phyloP scores from a whole-genome alignment of 2,329 filamentous ascomycete genomes.

The Diaporthe sp. region DNA sequence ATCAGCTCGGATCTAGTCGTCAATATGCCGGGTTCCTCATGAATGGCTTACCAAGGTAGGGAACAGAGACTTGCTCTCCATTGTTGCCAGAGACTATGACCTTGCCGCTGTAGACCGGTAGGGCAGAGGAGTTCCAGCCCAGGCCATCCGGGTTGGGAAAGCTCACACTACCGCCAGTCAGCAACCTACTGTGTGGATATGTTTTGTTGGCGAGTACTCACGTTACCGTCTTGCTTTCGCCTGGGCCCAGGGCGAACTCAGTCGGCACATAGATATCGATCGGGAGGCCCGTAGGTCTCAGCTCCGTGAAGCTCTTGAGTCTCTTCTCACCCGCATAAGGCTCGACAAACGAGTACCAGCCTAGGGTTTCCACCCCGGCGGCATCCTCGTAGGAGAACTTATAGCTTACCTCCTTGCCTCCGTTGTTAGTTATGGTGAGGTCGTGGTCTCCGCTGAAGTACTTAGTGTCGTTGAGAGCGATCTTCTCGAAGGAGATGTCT shows the following conservation, averaged over 20 bases:
- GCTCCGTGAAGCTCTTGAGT: slow-evolving; percentile 40
- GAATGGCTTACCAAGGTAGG: slow-evolving; percentile 46
- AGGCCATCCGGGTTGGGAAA: slow-evolving; percentile 20
- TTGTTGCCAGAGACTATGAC: slow-evolving; percentile 48
- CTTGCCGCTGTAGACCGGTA: slow-evolving; percentile 52
- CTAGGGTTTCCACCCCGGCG: slow-evolving; percentile 51
- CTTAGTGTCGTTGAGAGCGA: slow-evolving; percentile 59
- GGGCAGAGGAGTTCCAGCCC: slow-evolving; percentile 44
- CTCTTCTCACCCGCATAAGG: slow-evolving; percentile 25
- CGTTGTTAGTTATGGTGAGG: slow-evolving; percentile 53
- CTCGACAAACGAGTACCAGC: slow-evolving; percentile 32
- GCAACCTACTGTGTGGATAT: background rate
- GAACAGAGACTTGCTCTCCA: slow-evolving; percentile 49
- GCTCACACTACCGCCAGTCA: background rate
- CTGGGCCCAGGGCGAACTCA: background rate
- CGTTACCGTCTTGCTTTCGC: slow-evolving; percentile 17
- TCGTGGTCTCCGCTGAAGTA: slow-evolving; percentile 50
- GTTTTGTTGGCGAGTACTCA: background rate
- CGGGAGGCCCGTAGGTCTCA: slow-evolving; percentile 39
- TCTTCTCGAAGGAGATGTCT: slow-evolving; percentile 51
- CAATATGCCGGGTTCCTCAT: background rate
- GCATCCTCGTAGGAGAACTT: slow-evolving; percentile 47
- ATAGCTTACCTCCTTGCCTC: slow-evolving; percentile 51
- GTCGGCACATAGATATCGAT: slow-evolving; percentile 31
- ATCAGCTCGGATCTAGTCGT: background rate